Evolutionary conservation across 2,329 filamentous ascomycete species (phyloP).

Genomic region (Fusarium sp.): DNA sequence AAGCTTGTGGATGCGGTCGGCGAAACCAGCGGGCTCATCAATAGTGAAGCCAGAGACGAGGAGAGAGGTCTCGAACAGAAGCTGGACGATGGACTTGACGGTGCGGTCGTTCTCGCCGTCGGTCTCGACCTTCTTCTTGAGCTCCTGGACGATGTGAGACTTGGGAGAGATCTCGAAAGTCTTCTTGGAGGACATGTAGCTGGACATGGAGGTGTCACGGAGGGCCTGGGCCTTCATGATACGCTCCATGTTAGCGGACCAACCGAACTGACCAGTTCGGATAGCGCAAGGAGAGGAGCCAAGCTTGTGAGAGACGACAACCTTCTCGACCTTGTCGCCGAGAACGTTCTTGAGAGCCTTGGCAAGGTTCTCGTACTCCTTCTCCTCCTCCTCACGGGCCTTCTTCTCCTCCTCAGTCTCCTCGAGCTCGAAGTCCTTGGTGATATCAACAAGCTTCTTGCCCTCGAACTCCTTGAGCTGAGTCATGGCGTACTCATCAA

Average conservation of each 20-base stretch:
- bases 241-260: constrained; percentile 99
- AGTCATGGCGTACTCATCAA: constrained; percentile 99
- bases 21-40: constrained; percentile 96
- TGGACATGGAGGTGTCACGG: constrained; percentile 99
- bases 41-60: constrained; percentile 99
- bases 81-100: constrained; percentile 98
- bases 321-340: constrained; percentile 99
- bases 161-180: constrained; percentile 99
- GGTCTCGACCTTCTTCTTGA: constrained; percentile 98
- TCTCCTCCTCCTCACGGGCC: constrained; percentile 93
- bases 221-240: constrained; percentile 99
- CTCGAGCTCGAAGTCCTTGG: constrained; percentile 99
- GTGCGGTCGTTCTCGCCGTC: constrained; percentile 99
- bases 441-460: constrained; percentile 99
- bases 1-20: constrained; percentile 99
- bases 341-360: constrained; percentile 99
- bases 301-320: constrained; percentile 98
- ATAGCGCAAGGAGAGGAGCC: constrained; percentile 95
- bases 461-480: constrained; percentile 99
- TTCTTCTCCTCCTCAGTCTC: constrained; percentile 99
- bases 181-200: constrained; percentile 99
- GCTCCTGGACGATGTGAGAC: constrained; percentile 97
- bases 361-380: constrained; percentile 94
- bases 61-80: constrained; percentile 98
- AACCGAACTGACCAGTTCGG: constrained; percentile 99